Evolutionary conservation across 176 grass and related monocot genomes (phyloP).

Genomic region (Avena eriantha): DNA sequence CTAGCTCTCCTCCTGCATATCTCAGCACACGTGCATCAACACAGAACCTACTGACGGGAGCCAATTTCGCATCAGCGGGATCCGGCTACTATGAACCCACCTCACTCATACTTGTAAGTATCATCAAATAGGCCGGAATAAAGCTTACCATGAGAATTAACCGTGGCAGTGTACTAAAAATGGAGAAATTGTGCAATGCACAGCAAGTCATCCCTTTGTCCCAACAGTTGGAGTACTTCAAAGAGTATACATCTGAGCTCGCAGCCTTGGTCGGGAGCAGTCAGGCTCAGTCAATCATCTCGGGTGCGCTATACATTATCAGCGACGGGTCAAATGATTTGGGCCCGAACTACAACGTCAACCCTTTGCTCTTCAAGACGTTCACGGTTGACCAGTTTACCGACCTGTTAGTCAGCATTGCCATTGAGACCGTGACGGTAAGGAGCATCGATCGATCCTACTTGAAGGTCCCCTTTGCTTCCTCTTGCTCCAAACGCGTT

Average conservation of each 20-base stretch:
- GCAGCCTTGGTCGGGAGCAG: constrained; percentile 46
- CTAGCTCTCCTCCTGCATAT: constrained; percentile 68
- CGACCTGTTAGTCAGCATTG: constrained; percentile 36
- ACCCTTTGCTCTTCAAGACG: constrained; percentile 67
- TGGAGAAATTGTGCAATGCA: too few species aligned
- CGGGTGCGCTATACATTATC: background rate
- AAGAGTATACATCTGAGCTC: constrained; percentile 72
- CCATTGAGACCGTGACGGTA: too few species aligned
- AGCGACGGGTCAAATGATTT: constrained; percentile 37
- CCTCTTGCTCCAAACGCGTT: too few species aligned
- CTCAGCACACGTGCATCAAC: constrained; percentile 75
- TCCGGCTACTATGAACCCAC: constrained; percentile 90
- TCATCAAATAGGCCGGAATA: too few species aligned
- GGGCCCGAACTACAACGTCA: constrained; percentile 85
- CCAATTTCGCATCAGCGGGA: constrained; percentile 88
- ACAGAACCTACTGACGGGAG: constrained; percentile 73
- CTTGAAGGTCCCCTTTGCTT: too few species aligned
- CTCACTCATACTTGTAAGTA: constrained; percentile 59
- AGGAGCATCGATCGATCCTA: too few species aligned
- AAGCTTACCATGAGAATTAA: too few species aligned
- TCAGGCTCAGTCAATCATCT: background rate
- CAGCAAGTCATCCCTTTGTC: too few species aligned
- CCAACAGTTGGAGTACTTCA: constrained; percentile 73
- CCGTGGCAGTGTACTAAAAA: too few species aligned
- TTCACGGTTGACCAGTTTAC: constrained; percentile 67